Evolutionary conservation across 2,329 filamentous ascomycete species (phyloP).

Genomic region (Phialophora expanda): DNA sequence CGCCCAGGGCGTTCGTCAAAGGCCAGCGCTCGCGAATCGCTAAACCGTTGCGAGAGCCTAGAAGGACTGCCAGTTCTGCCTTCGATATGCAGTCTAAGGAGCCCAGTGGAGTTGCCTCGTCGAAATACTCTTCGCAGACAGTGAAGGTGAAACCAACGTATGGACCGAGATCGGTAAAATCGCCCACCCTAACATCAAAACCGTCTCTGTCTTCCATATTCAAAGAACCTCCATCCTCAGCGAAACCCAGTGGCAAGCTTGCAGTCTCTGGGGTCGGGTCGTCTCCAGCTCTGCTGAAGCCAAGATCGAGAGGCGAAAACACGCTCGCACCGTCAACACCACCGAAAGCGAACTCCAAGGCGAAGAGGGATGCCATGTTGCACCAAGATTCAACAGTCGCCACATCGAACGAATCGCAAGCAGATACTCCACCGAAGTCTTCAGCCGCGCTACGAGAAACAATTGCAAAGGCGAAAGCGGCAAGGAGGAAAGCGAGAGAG

Average conservation of each 20-base stretch:
- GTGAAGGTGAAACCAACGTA: conserved; percentile 24
- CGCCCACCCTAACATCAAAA: conserved; percentile 20
- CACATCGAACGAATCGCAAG: conserved; percentile 3
- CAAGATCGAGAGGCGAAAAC: conserved; percentile 32
- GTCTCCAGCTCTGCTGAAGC: conserved; percentile 20
- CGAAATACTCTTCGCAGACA: conserved; percentile 17
- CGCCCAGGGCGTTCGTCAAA: conserved; percentile 36
- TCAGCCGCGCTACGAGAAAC: conserved; percentile 84
- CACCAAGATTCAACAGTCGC: conserved; percentile 3
- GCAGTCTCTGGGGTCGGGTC: conserved; percentile 15
- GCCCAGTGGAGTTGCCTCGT: neutral
- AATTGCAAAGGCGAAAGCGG: conserved; percentile 84
- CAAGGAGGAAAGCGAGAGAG: conserved; percentile 40
- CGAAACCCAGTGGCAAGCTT: conserved; percentile 7
- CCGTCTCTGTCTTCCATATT: conserved; percentile 32
- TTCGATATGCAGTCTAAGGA: conserved; percentile 16
- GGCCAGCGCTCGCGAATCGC: conserved; percentile 35
- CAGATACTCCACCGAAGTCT: conserved; percentile 63
- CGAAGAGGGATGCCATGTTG: conserved; percentile 4
- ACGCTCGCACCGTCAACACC: conserved; percentile 27
- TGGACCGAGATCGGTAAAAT: conserved; percentile 15
- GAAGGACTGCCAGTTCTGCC: conserved; percentile 24
- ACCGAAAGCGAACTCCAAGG: conserved; percentile 19
- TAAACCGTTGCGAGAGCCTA: conserved; percentile 26
- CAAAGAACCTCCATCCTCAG: conserved; percentile 18